Conservation (phyloP, 2,329 filamentous ascomycete genomes). For the Alternaria postmessia region DNA sequence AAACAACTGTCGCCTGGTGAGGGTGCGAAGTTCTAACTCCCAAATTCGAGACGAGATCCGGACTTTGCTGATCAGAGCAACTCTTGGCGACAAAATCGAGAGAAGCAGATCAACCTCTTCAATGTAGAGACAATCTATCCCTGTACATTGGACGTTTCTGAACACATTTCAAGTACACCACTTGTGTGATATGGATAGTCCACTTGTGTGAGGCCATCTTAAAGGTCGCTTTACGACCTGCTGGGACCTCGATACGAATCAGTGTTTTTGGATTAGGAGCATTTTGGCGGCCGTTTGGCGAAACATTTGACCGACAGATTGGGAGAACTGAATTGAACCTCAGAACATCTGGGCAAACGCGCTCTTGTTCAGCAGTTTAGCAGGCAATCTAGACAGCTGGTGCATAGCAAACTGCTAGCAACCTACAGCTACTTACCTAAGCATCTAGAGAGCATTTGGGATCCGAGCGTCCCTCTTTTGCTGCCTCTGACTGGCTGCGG, state of each 20-base stretch:
- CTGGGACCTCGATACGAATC: slow-evolving; percentile 17
- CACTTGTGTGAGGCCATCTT: neutral
- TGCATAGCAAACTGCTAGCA: slow-evolving; percentile 4
- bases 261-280: slow-evolving; percentile 16
- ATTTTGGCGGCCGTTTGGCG: slow-evolving; percentile 2
- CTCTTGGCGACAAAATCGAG: slow-evolving; percentile 8
- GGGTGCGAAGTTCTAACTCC: slow-evolving; percentile 1
- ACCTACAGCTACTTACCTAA: neutral
- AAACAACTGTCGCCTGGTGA: neutral
- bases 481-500: slow-evolving; percentile 13
- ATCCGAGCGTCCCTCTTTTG: slow-evolving; percentile 2
- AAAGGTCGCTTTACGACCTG: neutral
- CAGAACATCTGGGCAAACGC: neutral
- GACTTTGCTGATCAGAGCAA: slow-evolving; percentile 8
- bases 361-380: neutral
- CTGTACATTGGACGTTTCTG: neutral
- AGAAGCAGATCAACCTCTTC: slow-evolving; percentile 1
- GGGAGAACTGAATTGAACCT: neutral
- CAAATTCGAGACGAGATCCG: slow-evolving; percentile 7
- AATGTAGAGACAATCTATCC: neutral
- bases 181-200: neutral
- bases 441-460: neutral
- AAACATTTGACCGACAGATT: slow-evolving; percentile 5
- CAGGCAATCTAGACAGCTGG: neutral
- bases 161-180: neutral